Evolutionary conservation across 2,329 filamentous ascomycete genomes (phyloP).

Genomic region (Xylaria sp.): DNA sequence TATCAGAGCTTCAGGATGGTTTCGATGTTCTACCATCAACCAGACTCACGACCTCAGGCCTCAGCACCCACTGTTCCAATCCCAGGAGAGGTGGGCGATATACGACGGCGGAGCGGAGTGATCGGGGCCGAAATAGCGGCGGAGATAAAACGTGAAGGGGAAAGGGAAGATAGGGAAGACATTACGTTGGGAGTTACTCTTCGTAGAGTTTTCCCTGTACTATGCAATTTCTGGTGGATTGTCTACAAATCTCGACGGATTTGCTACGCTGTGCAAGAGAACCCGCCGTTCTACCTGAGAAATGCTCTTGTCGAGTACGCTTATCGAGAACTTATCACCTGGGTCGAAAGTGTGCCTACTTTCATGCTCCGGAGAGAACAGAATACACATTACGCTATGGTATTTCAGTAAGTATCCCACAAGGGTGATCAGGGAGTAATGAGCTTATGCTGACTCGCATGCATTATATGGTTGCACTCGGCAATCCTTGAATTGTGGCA

Average conservation of each 20-base stretch:
- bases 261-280: constrained; percentile 44
- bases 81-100: constrained; percentile 20
- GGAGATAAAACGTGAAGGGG: background rate
- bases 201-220: constrained; percentile 46
- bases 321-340: constrained; percentile 54
- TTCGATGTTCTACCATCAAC: constrained; percentile 50
- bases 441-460: constrained; percentile 4
- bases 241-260: constrained; percentile 47
- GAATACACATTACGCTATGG: constrained; percentile 50
- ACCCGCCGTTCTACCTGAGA: constrained; percentile 30
- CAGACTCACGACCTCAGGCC: constrained; percentile 43
- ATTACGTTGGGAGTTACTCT: background rate
- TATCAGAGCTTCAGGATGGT: constrained; percentile 43
- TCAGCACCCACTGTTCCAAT: constrained; percentile 44
- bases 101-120: background rate
- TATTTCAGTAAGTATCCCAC: constrained; percentile 51
- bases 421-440: background rate
- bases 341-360: constrained; percentile 49
- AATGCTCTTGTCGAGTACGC: constrained; percentile 51
- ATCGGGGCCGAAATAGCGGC: background rate
- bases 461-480: constrained; percentile 55
- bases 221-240: constrained; percentile 54
- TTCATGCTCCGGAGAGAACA: constrained; percentile 43
- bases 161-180: background rate
- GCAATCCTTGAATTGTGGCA: constrained; percentile 53